These are phyloP conservation scores for Malassezia vespertilionis DNA, from an alignment of 1,284 basidiomycete genomes.

Conservation along the genomic window DNA sequence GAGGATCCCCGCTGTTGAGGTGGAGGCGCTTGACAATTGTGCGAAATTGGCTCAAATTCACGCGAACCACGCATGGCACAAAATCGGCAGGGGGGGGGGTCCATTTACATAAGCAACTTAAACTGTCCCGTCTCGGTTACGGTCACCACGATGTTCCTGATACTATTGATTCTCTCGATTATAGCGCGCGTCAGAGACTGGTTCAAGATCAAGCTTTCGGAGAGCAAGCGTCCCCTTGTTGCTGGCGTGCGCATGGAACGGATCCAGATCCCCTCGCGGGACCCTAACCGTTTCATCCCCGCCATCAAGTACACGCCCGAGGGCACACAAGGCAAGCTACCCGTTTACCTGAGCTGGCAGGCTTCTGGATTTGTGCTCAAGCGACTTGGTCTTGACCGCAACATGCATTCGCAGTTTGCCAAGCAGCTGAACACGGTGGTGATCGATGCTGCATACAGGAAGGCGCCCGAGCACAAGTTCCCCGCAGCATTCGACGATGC, in stretches of 20 bases:
- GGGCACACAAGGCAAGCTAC: slow-evolving; percentile 11
- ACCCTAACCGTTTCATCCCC: slow-evolving; percentile 6
- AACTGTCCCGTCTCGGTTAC: no score
- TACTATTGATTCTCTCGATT: no score
- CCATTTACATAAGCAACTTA: no score
- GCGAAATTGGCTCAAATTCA: not conserved
- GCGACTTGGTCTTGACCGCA: slow-evolving; percentile 13
- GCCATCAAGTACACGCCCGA: slow-evolving; percentile 11
- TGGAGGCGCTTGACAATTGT: not conserved
- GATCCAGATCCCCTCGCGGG: slow-evolving; percentile 14
- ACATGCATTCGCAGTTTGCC: slow-evolving; percentile 1
- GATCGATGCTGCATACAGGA: slow-evolving; percentile 38
- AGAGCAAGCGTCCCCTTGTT: not conserved
- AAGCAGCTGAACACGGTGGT: slow-evolving; percentile 17
- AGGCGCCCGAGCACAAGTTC: slow-evolving; percentile 33
- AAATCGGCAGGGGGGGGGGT: no score
- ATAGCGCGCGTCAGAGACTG: no score
- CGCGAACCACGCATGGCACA: no score
- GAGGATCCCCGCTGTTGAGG: no score
- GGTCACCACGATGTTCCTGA: no score
- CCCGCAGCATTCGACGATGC: slow-evolving; percentile 33
- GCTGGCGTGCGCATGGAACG: slow-evolving; percentile 6
- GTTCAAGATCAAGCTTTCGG: no score
- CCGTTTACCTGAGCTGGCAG: slow-evolving; percentile 24
- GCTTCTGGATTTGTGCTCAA: slow-evolving; percentile 21